Evolutionary conservation across 1,284 basidiomycete species (phyloP), one percentile per base, ranked within the genome.

Genomic region (Rhodotorula mucilaginosa): DNA sequence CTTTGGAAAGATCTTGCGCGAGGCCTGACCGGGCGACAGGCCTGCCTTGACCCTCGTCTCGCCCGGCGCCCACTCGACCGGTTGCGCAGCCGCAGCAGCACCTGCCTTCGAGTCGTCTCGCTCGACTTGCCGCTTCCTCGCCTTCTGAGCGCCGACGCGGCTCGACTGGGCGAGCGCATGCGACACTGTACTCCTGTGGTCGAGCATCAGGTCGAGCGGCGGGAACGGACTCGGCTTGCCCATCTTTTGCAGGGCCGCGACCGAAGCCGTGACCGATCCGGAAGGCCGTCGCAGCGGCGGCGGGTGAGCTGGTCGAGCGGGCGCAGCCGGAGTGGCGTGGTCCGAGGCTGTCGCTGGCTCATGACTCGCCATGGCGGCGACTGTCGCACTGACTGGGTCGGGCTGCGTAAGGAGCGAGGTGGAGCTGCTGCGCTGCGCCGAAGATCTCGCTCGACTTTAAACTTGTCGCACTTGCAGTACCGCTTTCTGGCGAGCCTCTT

Each of bases 1-100:
- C 59, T 76, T 77, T 34, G 77, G 74, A 46, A 79, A 79, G n/a
- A 79, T 60, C 66, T 63, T 64, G 58, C 54, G 56, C 19, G 75
- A 68, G 3, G 76, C 72, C 21, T 57, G 39, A 2, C 69, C 71
- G 16, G 75, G 75, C 5, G 62, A 48, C 31, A 61, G 31, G 26
- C 64, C 61, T 2, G 64, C 48, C 61, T 68, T 68, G 61, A 61
- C 63, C 21, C 29, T 51, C 48, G 47, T 12, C 16, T 26, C 60
- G 44, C 56, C 34, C 2, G 57, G 54, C 5, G 54, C 54, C 54
- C 54, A 56, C n/a, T 56, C 54, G 29, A 21, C 34, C 34, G 5
- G 26, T 58, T 34, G 16, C 23, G 44, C 44, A 8, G n/a, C 26
- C 26, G 26, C 26, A 21, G 58, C 23, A 8, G 47, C 58, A 18